A percentile compares a stretch with the other conserved stretches of the same genome.
Conservation (phyloP, 2,329 filamentous ascomycete species). For the Fusarium fujikuroi region DNA sequence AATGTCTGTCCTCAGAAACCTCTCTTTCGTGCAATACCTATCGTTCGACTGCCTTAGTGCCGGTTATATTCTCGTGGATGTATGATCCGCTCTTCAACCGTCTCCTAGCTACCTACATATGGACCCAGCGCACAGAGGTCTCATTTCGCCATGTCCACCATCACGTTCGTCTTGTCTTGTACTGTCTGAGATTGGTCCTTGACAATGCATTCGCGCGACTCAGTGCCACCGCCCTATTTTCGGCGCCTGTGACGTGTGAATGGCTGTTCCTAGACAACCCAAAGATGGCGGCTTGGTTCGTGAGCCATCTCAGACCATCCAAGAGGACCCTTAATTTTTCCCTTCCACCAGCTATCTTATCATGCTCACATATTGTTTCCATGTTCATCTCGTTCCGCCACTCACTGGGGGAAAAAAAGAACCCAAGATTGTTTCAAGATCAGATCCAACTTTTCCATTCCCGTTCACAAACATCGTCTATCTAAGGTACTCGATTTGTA, state of each 20-base stretch:
- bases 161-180: background rate
- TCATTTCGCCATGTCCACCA: conserved; percentile 30
- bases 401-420: conserved; percentile 22
- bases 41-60: background rate
- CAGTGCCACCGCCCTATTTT: conserved; percentile 13
- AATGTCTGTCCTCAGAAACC: background rate
- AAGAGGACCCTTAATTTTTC: conserved; percentile 6
- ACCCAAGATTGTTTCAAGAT: conserved; percentile 25
- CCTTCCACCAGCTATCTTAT: background rate
- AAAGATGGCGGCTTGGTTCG: conserved; percentile 2
- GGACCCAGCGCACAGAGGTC: conserved; percentile 27
- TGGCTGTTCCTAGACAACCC: conserved; percentile 12
- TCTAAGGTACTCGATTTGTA: conserved; percentile 15
- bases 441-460: conserved; percentile 35
- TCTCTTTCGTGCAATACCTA: no score
- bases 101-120: background rate
- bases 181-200: conserved; percentile 15
- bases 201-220: conserved; percentile 12
- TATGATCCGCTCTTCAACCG: background rate
- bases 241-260: conserved; percentile 13
- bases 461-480: conserved; percentile 27
- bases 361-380: conserved; percentile 4
- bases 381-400: conserved; percentile 19
- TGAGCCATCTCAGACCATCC: conserved; percentile 1
- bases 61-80: background rate